Evolutionary conservation across 306 rosid species (phyloP).

Genomic region (Rosa lucieae): DNA sequence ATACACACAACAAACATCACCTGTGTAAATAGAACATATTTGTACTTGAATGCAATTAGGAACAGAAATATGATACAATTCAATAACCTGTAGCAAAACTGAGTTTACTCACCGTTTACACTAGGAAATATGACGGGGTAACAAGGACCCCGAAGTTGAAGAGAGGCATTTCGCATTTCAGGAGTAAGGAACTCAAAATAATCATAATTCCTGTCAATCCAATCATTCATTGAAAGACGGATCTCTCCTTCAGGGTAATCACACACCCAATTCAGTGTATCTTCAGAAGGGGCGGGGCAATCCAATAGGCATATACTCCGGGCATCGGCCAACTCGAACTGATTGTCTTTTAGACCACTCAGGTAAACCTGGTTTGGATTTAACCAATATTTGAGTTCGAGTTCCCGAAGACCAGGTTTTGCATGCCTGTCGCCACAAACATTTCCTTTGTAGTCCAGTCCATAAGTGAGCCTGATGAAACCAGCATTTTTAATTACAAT

Average conservation of each 20-base stretch:
- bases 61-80: neutral
- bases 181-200: slow-evolving; percentile 91
- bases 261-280: slow-evolving; percentile 84
- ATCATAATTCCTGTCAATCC: slow-evolving; percentile 76
- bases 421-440: slow-evolving; percentile 89
- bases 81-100: neutral
- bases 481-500: slow-evolving; percentile 23
- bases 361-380: slow-evolving; percentile 95
- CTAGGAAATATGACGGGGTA: slow-evolving; percentile 98
- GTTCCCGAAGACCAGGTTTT: slow-evolving; percentile 64
- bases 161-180: slow-evolving; percentile 79
- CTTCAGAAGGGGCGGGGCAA: slow-evolving; percentile 84
- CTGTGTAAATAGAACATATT: neutral
- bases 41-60: neutral
- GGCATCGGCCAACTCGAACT: slow-evolving; percentile 66
- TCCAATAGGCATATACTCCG: slow-evolving; percentile 79
- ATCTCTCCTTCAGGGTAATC: slow-evolving; percentile 96
- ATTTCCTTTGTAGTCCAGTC: slow-evolving; percentile 94
- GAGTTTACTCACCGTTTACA: slow-evolving; percentile 65
- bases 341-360: slow-evolving; percentile 76
- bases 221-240: slow-evolving; percentile 57
- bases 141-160: slow-evolving; percentile 98
- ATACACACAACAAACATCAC: slow-evolving; percentile 2
- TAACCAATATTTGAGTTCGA: slow-evolving; percentile 83
- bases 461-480: slow-evolving; percentile 80